These are phyloP conservation scores for Agarophyton chilense DNA, from an alignment of 23 red algal genomes.

Conservation along the genomic window DNA sequence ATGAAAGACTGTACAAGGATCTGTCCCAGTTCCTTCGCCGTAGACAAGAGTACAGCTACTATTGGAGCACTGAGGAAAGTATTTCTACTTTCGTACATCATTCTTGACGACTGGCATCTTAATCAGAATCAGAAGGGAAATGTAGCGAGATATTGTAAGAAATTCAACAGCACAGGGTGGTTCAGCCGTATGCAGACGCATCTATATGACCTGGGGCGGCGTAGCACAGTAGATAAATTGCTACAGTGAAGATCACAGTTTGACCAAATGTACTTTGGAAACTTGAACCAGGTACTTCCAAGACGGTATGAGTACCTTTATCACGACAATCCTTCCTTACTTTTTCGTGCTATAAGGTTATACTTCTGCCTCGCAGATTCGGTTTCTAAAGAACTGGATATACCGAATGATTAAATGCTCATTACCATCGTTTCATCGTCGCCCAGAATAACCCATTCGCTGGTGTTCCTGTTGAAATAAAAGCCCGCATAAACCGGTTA, in stretches of 20 bases:
- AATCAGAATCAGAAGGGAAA: too few relatives aligned
- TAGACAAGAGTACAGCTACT: too few relatives aligned
- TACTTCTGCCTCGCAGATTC: neutral
- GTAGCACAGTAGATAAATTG: neutral
- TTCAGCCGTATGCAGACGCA: too few relatives aligned
- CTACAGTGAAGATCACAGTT: neutral
- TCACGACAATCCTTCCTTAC: neutral
- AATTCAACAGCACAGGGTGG: too few relatives aligned
- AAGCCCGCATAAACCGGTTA: neutral
- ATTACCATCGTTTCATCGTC: neutral
- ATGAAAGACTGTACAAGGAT: too few relatives aligned
- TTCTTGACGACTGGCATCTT: too few relatives aligned
- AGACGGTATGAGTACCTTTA: conserved; percentile 21
- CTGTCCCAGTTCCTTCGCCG: too few relatives aligned
- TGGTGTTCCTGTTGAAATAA: neutral
- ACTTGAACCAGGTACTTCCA: neutral
- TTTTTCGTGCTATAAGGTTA: neutral
- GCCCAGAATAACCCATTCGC: neutral
- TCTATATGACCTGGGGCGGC: too few relatives aligned
- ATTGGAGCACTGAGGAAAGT: too few relatives aligned
- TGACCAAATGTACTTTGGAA: neutral
- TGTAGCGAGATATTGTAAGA: too few relatives aligned
- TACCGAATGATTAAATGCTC: neutral
- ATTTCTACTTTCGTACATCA: too few relatives aligned
- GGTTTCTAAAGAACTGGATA: conserved; percentile 33